Percentiles rank a stretch among this genome's conserved stretches.
phyloP scores from a whole-genome alignment of 1,284 basidiomycete genomes.

The Xerocomus amazonicus region DNA sequence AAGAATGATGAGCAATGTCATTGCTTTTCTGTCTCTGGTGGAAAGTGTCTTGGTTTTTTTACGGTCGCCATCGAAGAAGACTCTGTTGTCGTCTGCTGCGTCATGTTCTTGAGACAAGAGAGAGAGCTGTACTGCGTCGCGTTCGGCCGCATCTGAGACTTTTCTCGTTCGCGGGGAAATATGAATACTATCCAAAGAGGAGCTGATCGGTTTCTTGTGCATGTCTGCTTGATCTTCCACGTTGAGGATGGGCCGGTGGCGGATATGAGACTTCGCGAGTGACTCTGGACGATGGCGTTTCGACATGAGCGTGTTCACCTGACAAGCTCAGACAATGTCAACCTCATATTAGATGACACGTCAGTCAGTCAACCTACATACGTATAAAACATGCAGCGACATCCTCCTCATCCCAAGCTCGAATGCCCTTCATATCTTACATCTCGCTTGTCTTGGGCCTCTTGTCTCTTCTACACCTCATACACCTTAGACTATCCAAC shows the following conservation, averaged over 20 bases:
- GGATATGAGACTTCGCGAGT: slow-evolving; percentile 23
- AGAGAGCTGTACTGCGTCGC: slow-evolving; percentile 61
- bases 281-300: slow-evolving; percentile 27
- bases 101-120: slow-evolving; percentile 57
- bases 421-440: slow-evolving; percentile 16
- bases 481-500: slow-evolving; percentile 27
- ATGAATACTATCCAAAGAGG: slow-evolving; percentile 62
- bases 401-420: background rate
- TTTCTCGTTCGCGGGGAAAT: slow-evolving; percentile 57
- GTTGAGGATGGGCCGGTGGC: slow-evolving; percentile 29
- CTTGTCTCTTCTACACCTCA: slow-evolving; percentile 15
- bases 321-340: slow-evolving; percentile 3
- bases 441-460: slow-evolving; percentile 17
- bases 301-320: slow-evolving; percentile 25
- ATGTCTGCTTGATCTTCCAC: slow-evolving; percentile 38
- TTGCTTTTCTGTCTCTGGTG: slow-evolving; percentile 77
- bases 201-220: slow-evolving; percentile 36
- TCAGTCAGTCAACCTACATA: slow-evolving; percentile 4
- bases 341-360: slow-evolving; percentile 11
- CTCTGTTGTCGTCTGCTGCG: slow-evolving; percentile 39
- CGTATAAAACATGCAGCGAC: slow-evolving; percentile 15
- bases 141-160: slow-evolving; percentile 35
- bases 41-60: slow-evolving; percentile 52
- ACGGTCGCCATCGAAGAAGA: slow-evolving; percentile 21
- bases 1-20: slow-evolving; percentile 83